These are phyloP conservation scores for Cutaneotrichosporon spelunceum DNA, from an alignment of 1,284 basidiomycete genomes.

Conservation along the genomic window DNA sequence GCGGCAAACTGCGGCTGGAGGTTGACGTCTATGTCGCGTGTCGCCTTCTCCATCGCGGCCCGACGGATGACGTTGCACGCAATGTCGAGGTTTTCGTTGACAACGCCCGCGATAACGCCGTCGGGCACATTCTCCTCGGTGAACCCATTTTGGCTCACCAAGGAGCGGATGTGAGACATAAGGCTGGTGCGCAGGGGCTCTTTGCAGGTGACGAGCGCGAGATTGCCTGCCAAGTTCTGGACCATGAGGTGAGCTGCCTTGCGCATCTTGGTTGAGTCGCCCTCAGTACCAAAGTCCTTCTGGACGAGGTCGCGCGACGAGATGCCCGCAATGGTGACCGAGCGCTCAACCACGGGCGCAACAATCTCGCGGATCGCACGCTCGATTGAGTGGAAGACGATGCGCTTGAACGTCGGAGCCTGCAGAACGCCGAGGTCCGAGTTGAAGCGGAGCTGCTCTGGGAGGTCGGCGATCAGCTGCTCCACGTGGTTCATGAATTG, in stretches of 20 bases:
- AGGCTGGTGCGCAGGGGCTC: slow-evolving; percentile 93
- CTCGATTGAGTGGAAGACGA: slow-evolving; percentile 87
- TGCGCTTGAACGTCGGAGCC: slow-evolving; percentile 78
- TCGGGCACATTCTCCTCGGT: slow-evolving; percentile 62
- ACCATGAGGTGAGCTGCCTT: slow-evolving; percentile 95
- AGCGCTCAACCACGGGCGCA: slow-evolving; percentile 93
- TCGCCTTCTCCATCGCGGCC: slow-evolving; percentile 94
- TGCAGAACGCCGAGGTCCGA: slow-evolving; percentile 61
- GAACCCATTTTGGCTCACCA: slow-evolving; percentile 79
- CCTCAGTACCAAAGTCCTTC: slow-evolving; percentile 95
- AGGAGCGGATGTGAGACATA: slow-evolving; percentile 78
- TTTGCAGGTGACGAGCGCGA: slow-evolving; percentile 97
- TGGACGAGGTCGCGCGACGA: slow-evolving; percentile 92
- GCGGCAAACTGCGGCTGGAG: slow-evolving; percentile 77
- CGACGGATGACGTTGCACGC: slow-evolving; percentile 95
- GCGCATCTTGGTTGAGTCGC: slow-evolving; percentile 84
- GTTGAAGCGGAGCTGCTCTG: slow-evolving; percentile 74
- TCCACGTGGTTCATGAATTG: slow-evolving; percentile 52
- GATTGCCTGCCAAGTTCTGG: slow-evolving; percentile 91
- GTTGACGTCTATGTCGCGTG: slow-evolving; percentile 90
- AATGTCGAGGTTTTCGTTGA: slow-evolving; percentile 89
- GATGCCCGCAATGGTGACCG: slow-evolving; percentile 98
- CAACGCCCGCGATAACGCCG: slow-evolving; percentile 68
- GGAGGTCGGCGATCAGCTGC: slow-evolving; percentile 65
- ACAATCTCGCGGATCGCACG: slow-evolving; percentile 97